These are phyloP conservation scores for Croton laevigatus DNA, from an alignment of 441 rosid genomes.

Conservation along the genomic window DNA sequence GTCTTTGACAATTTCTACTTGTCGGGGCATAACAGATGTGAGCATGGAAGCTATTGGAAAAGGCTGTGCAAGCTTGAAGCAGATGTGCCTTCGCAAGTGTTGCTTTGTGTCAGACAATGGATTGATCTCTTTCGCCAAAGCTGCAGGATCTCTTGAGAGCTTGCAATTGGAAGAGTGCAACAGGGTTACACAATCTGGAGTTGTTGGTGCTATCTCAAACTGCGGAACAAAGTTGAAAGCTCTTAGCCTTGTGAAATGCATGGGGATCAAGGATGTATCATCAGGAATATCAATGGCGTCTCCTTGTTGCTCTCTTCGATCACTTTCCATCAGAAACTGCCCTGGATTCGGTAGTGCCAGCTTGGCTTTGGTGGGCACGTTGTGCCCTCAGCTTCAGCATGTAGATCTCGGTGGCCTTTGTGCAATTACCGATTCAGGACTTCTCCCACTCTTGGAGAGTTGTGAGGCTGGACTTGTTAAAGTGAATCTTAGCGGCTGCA, in stretches of 20 bases:
- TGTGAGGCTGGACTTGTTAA: slow-evolving; percentile 68
- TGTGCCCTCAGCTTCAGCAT: slow-evolving; percentile 81
- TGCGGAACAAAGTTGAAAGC: slow-evolving; percentile 57
- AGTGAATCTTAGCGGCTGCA: slow-evolving; percentile 68
- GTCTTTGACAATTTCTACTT: slow-evolving; percentile 57
- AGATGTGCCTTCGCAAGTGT: slow-evolving; percentile 71
- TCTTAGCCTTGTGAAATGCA: slow-evolving; percentile 65
- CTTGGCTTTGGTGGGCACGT: slow-evolving; percentile 62
- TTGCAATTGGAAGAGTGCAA: slow-evolving; percentile 84
- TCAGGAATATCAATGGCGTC: slow-evolving; percentile 36
- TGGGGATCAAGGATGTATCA: slow-evolving; percentile 65
- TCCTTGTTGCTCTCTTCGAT: slow-evolving; percentile 55
- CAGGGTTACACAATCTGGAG: slow-evolving; percentile 64
- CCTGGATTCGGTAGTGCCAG: slow-evolving; percentile 81
- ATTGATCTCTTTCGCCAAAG: slow-evolving; percentile 58
- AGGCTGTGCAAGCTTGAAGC: slow-evolving; percentile 73
- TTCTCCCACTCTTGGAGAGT: slow-evolving; percentile 65
- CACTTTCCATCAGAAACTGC: slow-evolving; percentile 61
- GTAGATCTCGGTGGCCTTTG: slow-evolving; percentile 64
- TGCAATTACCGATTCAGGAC: slow-evolving; percentile 74
- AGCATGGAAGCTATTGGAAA: slow-evolving; percentile 75
- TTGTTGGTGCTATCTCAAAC: slow-evolving; percentile 55
- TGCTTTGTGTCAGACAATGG: slow-evolving; percentile 80
- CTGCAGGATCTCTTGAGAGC: slow-evolving; percentile 68
- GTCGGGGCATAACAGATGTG: slow-evolving; percentile 78